Evolutionary conservation across 169 alveolate species (phyloP), one percentile per base, ranked within the genome.

Genomic region (Miamiensis avidus): DNA sequence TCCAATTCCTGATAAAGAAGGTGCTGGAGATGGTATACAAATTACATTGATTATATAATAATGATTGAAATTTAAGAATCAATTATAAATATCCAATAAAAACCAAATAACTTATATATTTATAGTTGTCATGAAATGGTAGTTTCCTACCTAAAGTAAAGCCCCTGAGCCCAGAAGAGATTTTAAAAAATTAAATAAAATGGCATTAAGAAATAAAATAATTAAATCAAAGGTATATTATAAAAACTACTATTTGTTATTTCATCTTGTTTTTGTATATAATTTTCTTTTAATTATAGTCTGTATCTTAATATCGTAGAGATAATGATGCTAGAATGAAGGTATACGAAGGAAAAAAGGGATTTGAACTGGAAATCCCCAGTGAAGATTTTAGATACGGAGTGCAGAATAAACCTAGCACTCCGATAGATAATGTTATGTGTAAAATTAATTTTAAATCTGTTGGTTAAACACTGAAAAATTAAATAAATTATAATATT

Each of bases 361-460:
- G 76, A 15, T 29, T 64, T 16, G 75, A 79, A 64, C 25, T 79
- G 27, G 33, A 49, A 20, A 29, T 79, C 27, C 84, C 84, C 20
- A 20, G 16, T 25, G 76, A 79, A 28, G 76, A 79, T 0, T 79
- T 79, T 72, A 65, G 84, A 34, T 79, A 79, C 20, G 84, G 84
- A 1, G 76, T 79, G 25, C 34, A 31, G 29, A 79, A 79, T 11
- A 79, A 79, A 49, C 69, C 69, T 49, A 11, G 26, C 26, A 49
- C 69, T 20, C 69, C 69, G 4, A 49, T 49, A 49, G 20, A 49
- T 49, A 49, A 20, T 11, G 20, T 49, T 20, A 49, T 49, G 4
- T 49, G 69, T 49, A 49, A 49, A 49, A 49, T 11, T 49, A 11
- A 49, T 11, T 11, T 20, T 49, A 49, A 49, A 49, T 49, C 20